Base-by-base conservation (phyloP, 2,329 filamentous ascomycete species). In the Xylariaceae sp. region DNA sequence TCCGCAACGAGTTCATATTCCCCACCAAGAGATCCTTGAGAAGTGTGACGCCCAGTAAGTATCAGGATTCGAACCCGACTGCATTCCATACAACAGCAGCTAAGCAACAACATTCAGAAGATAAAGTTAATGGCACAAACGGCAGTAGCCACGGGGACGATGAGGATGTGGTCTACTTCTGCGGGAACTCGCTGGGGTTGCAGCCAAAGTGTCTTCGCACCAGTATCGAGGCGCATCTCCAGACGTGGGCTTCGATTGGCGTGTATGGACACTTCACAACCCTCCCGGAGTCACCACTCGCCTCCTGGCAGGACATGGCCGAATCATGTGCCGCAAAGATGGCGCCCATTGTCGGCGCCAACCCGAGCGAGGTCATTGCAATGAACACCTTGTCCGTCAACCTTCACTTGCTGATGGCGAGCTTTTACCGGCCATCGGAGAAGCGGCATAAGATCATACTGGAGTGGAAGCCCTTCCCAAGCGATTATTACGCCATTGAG, bases 401-500 rank as follows among this genome's bases (percentile, higher is more conserved):
- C 68, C 68, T 96, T 54, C 90, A 96, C 68, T 70, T 95, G 14
- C 75, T 94, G 63, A 84, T 96, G 85, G 86, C 88, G 7, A 89
- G 87, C 70, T 95, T 96, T 72, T 96, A 93, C 72, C 77, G 74
- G 48, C 90, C 90, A 0, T 87, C 78, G 0, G 65, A 78, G 72
- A 71, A 71, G 60, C 69, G 76, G 38, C 87, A 87, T 73, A 94
- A 93, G 73, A 87, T 96, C 57, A 87, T 95, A 47, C 78, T 93
- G n/a, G 90, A 96, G 69, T 89, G 88, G 70, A 91, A 91, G 66
- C 90, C 91, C 0, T 96, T 96, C 61, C 92, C 91, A 0, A 92
- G 88, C 68, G 91, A 96, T 65, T 66, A 91, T 81, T 96, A 92
- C 67, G 89, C 89, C 4, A 83, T 94, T 31, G 86, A 92, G 69